Conservation (phyloP, 495 filamentous ascomycete genomes). For the Penicillium arizonense region DNA sequence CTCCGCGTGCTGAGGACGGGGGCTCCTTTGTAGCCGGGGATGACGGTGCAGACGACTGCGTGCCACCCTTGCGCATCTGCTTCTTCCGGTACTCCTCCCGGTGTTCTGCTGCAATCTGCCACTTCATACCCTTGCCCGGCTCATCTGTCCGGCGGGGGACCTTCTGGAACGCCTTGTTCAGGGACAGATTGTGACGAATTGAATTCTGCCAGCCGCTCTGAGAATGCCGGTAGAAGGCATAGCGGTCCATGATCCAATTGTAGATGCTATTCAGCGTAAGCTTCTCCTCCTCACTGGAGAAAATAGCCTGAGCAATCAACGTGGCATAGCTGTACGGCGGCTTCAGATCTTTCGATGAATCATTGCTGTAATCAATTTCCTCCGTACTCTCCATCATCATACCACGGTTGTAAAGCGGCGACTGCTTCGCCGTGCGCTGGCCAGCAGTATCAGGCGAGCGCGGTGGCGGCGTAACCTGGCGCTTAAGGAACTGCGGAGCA, state of each 20-base stretch:
- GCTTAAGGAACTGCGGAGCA: constrained; percentile 65
- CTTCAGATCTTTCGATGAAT: constrained; percentile 83
- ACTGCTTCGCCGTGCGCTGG: constrained; percentile 53
- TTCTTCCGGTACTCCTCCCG: constrained; percentile 75
- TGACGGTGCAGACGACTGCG: constrained; percentile 46
- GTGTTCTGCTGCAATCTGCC: constrained; percentile 79
- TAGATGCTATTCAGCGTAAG: constrained; percentile 89
- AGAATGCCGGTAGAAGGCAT: constrained; percentile 85
- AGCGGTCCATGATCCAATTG: constrained; percentile 81
- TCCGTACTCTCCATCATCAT: constrained; percentile 73
- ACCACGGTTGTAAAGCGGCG: constrained; percentile 60
- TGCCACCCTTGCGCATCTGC: constrained; percentile 41
- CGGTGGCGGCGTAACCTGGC: constrained; percentile 66
- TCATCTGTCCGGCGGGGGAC: constrained; percentile 89
- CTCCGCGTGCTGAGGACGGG: constrained; percentile 22
- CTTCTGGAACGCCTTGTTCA: constrained; percentile 92
- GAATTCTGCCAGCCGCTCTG: constrained; percentile 95
- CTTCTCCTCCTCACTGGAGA: constrained; percentile 78
- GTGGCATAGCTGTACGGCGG: constrained; percentile 96
- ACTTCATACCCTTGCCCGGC: constrained; percentile 98
- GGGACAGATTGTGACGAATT: constrained; percentile 91
- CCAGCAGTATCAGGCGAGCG: constrained; percentile 44
- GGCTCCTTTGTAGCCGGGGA: constrained; percentile 46
- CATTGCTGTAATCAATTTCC: constrained; percentile 80
- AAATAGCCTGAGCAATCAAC: constrained; percentile 93